Percentiles rank a stretch among this genome's conserved stretches.
phyloP scores from a whole-genome alignment of 2,329 filamentous ascomycete genomes.

The Proliferodiscus dingleyae region DNA sequence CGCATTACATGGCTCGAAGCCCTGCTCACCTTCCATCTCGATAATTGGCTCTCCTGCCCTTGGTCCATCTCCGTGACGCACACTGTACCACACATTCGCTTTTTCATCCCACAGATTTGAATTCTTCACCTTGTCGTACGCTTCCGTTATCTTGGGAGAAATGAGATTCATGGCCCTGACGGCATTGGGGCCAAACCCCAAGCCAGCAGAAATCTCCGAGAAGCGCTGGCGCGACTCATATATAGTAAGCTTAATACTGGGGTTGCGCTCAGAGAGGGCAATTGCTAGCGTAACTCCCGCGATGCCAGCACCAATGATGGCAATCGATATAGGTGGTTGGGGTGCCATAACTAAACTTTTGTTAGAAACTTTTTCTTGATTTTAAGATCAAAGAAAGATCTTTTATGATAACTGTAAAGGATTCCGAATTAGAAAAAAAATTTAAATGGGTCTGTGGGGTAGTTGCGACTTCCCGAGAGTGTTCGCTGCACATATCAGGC shows the following conservation, averaged over 20 bases:
- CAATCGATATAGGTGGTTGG: constrained; percentile 32
- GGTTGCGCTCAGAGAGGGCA: constrained; percentile 40
- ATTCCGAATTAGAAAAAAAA: not conserved
- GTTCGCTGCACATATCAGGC: not conserved
- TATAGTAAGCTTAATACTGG: constrained; percentile 39
- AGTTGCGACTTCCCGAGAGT: not conserved
- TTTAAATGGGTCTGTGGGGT: not conserved
- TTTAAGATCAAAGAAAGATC: no score
- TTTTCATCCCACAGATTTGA: constrained; percentile 29
- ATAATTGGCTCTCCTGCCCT: constrained; percentile 24
- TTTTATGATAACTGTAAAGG: no score
- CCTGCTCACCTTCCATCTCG: constrained; percentile 25
- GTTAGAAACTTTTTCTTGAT: no score
- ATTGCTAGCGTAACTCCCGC: constrained; percentile 50
- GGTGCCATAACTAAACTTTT: not conserved
- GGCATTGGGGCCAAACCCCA: constrained; percentile 52
- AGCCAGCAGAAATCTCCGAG: constrained; percentile 53
- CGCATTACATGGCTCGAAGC: constrained; percentile 22
- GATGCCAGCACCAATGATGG: constrained; percentile 57
- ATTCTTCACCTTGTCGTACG: constrained; percentile 35
- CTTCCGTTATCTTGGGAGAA: constrained; percentile 39
- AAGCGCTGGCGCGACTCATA: constrained; percentile 53
- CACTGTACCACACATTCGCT: constrained; percentile 36
- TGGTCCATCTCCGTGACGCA: constrained; percentile 31
- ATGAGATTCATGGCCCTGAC: constrained; percentile 50